Conservation (phyloP, 163 green algal species). For the Scenedesmus sp. region DNA sequence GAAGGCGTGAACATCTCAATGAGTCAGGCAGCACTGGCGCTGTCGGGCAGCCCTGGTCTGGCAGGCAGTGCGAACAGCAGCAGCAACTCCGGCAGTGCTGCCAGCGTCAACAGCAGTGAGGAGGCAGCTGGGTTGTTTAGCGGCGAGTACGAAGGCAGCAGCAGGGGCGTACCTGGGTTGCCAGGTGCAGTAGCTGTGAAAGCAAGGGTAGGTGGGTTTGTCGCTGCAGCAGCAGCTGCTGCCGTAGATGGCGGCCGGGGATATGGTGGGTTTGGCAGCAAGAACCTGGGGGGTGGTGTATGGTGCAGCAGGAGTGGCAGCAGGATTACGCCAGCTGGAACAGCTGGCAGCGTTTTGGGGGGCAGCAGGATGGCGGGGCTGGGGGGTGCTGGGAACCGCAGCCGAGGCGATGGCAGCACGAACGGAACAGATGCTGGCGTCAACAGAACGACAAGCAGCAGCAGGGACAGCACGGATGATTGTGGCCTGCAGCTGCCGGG, state of each 20-base stretch:
- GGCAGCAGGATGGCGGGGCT: neutral
- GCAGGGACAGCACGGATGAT: neutral
- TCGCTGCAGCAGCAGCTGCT: constrained; percentile 7
- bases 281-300: neutral
- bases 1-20: constrained; percentile 38
- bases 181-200: neutral
- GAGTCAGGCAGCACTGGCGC: constrained; percentile 35
- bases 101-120: neutral
- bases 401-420: constrained; percentile 10
- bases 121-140: neutral
- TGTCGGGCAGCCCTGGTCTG: neutral
- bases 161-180: neutral
- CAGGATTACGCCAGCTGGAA: neutral
- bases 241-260: neutral
- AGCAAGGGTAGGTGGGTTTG: neutral
- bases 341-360: constrained; percentile 10
- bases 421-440: constrained; percentile 10
- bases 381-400: constrained; percentile 7
- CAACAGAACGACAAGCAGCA: constrained; percentile 17
- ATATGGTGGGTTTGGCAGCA: neutral
- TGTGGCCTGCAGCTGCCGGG: constrained; percentile 36
- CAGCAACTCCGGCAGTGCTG: neutral
- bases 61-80: neutral
- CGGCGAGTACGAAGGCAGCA: neutral
- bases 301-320: neutral